Evolutionary conservation across 176 grass and related monocot species (phyloP), one percentile per base, ranked within the genome.

Genomic region (Eremochloa ophiuroides): DNA sequence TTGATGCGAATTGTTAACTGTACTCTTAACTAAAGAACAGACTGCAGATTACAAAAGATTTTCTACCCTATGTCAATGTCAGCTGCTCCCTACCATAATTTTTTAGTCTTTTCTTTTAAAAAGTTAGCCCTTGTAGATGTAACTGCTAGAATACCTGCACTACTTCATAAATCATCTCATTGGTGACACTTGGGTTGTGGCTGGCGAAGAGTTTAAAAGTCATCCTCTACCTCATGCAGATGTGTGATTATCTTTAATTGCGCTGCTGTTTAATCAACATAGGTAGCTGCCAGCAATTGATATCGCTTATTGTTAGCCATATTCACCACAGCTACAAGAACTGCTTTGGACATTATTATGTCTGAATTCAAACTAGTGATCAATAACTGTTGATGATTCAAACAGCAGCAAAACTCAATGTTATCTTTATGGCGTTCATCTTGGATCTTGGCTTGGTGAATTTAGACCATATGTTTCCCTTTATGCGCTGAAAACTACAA

Each of bases 271-370:
- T 29, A 50, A 18, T 80, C 42, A 35, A 14, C 29, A 53, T 8
- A 37, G 43, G 22, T 8, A 67, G 29, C 28, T 73, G 38, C 66
- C 53, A 62, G 22, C 41, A 70, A 39, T 51, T 12, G 20, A n/a
- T 84, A 69, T 80, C 18, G 23, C 25, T 33, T 60, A 80, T 75
- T 14, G 35, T 70, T 55, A 77, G 30, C 23, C 27, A 61, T 73
- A 59, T 75, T 17, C 29, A 26, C 66, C 25, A 8, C 33, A 73
- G 23, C 22, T 46, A 18, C 15, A 69, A 29, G 8, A 42, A 64
- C 42, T 40, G 66, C 28, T 44, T 60, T 66, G 17, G 23, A 80
- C 26, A 74, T 56, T 20, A 58, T 27, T 8, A 1, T 46, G 22
- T 44, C 18, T 77, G 64, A 48, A 43, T 42, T 62, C 22, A 77